Evolutionary conservation across 768 basidiomycete genomes (phyloP), one percentile per base, ranked within the genome.

Genomic region (Hypholoma sublateritium): DNA sequence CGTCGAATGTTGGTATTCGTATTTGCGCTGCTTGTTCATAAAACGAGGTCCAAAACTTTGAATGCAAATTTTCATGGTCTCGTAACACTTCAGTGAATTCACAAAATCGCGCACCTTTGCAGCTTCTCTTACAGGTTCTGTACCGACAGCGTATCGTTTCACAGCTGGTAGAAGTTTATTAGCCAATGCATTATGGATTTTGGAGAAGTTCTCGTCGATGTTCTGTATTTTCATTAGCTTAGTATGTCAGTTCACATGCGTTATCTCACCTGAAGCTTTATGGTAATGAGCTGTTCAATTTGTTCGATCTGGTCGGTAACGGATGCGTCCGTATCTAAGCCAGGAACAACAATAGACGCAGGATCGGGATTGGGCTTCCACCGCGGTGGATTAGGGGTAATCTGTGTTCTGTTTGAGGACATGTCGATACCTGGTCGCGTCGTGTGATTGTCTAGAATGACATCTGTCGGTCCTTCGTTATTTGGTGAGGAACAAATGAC

Each of bases 21-120:
- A 94, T 88, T 63, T 93, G 88, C 3, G 96, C 95, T 8, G 95
- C 93, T 57, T 90, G 85, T 67, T 98, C 95, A 67, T 95, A 98
- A 78, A 99, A 98, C 0, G 91, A 89, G 4, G 88, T 88, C 95
- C 96, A 98, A 70, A 98, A 98, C 95, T 96, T 64, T 43, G 4
- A 21, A 19, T 21, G 14, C 9, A 47, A 22, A 55, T 22, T 17
- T 34, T 13, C 28, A 14, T 36, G 39, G 17, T 55, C 25, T 5
- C 5, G 9, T 32, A 32, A 9, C 2, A 32, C 5, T 32, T 5
- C 28, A 32, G 9, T 32, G 6, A 9, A 32, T 32, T 32, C 9
- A 32, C 1, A 5, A 6, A 32, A 32, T 32, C 0, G 72, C 84
- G 55, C 62, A 93, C 96, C 78, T 90, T 91, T 9, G 95, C 92